A percentile compares a stretch with the other conserved stretches of the same genome.
Evolutionary conservation across 208 protist species (phyloP).

Genomic region (Balamuthia mandrillaris): DNA sequence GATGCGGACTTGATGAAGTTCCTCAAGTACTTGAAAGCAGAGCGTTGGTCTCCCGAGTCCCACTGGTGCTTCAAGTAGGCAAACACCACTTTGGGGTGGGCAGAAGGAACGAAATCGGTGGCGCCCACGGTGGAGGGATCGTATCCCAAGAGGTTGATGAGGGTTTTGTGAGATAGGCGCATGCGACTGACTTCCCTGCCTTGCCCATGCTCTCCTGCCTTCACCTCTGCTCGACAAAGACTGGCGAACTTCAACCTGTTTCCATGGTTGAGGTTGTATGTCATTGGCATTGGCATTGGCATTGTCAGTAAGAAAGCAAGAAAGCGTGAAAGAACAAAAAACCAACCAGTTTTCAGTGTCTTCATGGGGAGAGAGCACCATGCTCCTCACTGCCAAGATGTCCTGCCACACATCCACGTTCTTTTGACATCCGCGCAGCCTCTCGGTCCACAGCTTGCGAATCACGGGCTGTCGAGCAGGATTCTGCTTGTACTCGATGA

Average conservation of each 20-base stretch:
- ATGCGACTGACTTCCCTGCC: conserved; percentile 10
- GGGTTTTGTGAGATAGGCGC: conserved; percentile 30
- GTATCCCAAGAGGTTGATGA: conserved; percentile 3
- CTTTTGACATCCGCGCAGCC: conserved; percentile 80
- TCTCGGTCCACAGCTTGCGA: conserved; percentile 79
- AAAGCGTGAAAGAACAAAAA: no score
- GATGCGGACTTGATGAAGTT: not conserved
- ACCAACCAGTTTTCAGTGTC: conserved; percentile 39
- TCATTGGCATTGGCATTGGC: no score
- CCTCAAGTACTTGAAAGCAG: not conserved
- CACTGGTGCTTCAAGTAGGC: conserved; percentile 3
- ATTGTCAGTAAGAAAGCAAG: no score
- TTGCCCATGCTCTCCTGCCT: no score
- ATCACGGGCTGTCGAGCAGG: conserved; percentile 44
- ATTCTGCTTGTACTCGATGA: conserved; percentile 36
- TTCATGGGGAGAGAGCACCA: conserved; percentile 24
- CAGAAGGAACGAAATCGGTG: not conserved
- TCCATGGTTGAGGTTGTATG: no score
- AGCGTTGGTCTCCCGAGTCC: not conserved
- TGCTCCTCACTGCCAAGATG: conserved; percentile 3
- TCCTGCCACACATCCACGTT: conserved; percentile 92
- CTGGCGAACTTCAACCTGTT: conserved; percentile 31
- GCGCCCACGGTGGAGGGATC: not conserved
- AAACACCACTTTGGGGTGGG: not conserved
- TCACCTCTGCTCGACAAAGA: no score